Base-by-base conservation (phyloP, 2,329 filamentous ascomycete genomes). In the Calonectria pseudoreteaudii region DNA sequence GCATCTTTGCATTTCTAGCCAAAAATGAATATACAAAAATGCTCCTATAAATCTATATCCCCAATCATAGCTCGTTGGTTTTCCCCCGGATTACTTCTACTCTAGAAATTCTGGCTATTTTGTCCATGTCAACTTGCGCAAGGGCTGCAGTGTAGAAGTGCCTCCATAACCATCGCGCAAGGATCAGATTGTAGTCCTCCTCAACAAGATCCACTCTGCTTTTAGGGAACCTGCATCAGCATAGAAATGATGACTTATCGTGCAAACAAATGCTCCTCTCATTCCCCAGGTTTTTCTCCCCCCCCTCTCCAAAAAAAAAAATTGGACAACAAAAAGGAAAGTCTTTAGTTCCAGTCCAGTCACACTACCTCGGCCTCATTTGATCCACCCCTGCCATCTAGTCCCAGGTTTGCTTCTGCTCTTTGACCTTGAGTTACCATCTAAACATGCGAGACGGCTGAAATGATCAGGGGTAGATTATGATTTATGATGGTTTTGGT, bases 371-470 rank as follows among this genome's bases (percentile, higher is more conserved):
- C 53, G 36, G 41, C 34, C 30, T 56, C 31, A 52, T 68, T 62
- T 68, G 20, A 30, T 20, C 20, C 4, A 72, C 31, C 62, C 62
- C 50, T 66, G 69, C 41, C 30, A 23, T 36, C 50, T 66, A 68
- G 49, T 66, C n/a, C 50, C 26, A 70, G 50, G 23, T 70, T 70
- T 70, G 50, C 71, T 66, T 73, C 66, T 73, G 50, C 31, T 66
- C 38, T 53, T 53, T 28, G 34, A 71, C 60, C 41, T 47, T 41
- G 41, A 64, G 23, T 36, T 28, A 23, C 31, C 47, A 66, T 53
- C 34, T 31, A 31, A 70, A 62, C 36, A 23, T 49, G 16, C n/a
- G 34, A 62, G 34, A 34, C 60, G 49, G 38, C 20, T 34, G 16
- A 9, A 11, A 31, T 31, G 11, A 49, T 44, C 60, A 70, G 44